Conservation (phyloP, 1,284 basidiomycete genomes). For the Rhodofomes roseus region DNA sequence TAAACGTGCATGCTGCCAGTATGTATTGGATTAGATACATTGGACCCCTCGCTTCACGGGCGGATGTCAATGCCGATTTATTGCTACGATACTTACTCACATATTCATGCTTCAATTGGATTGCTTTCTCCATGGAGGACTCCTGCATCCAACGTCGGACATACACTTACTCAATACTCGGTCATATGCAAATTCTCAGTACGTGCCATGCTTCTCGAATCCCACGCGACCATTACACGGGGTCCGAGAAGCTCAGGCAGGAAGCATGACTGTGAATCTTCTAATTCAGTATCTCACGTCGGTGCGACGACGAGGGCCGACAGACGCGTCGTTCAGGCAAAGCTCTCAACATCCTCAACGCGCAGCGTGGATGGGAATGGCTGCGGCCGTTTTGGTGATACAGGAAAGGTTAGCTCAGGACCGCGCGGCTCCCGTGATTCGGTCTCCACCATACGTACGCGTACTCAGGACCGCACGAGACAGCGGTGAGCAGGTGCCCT, state of each 20-base stretch:
- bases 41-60: conserved; percentile 2
- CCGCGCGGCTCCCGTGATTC: not conserved
- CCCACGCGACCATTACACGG: not conserved
- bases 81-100: conserved; percentile 18
- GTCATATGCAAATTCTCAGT: not conserved
- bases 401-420: not conserved
- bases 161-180: not conserved
- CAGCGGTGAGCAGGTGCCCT: not conserved
- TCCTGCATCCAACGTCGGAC: too few relatives aligned
- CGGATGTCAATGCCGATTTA: conserved; percentile 7
- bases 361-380: not conserved
- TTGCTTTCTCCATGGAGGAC: not conserved
- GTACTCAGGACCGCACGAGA: not conserved
- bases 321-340: not conserved
- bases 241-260: not conserved
- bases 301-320: not conserved
- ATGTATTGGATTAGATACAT: conserved; percentile 11
- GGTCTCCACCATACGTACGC: not conserved
- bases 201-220: not conserved
- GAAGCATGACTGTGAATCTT: not conserved
- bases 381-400: not conserved
- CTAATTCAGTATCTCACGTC: not conserved
- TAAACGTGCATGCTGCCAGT: conserved; percentile 2
- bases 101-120: not conserved
- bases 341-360: not conserved